Evolutionary conservation across 805 yeast genomes (phyloP).

Genomic region (Metschnikowia noctiluminum): DNA sequence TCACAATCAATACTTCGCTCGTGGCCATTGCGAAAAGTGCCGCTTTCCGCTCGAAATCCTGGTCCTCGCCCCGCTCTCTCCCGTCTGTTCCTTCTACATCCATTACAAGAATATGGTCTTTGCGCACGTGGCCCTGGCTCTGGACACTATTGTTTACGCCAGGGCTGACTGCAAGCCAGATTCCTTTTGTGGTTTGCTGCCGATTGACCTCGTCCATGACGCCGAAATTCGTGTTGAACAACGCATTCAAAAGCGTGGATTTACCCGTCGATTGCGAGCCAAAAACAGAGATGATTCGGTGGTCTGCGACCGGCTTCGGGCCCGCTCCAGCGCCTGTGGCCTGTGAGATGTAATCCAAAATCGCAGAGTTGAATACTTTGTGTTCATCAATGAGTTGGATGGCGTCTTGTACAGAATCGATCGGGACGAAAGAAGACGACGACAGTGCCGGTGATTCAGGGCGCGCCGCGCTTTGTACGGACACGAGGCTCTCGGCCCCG

Average conservation of each 20-base stretch:
- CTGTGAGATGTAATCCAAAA: constrained; percentile 17
- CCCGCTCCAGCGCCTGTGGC: constrained; percentile 16
- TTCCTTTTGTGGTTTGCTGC: constrained; percentile 71
- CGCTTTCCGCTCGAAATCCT: constrained; percentile 95
- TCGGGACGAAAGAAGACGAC: constrained; percentile 40
- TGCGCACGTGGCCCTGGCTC: constrained; percentile 3
- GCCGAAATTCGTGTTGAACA: constrained; percentile 79
- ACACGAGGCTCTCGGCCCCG: not conserved
- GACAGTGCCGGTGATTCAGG: constrained; percentile 24
- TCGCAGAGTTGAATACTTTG: constrained; percentile 46
- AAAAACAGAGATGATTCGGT: constrained; percentile 91
- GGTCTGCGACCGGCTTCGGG: constrained; percentile 42
- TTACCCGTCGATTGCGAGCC: constrained; percentile 98
- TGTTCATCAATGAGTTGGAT: constrained; percentile 63
- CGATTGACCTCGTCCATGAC: constrained; percentile 87
- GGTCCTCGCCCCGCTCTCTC: constrained; percentile 96
- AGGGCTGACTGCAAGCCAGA: constrained; percentile 44
- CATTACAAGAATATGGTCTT: constrained; percentile 63
- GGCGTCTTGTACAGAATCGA: constrained; percentile 37
- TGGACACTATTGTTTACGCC: constrained; percentile 19
- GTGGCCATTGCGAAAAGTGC: constrained; percentile 93
- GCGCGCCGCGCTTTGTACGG: not conserved
- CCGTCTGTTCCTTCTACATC: constrained; percentile 99
- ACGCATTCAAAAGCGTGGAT: constrained; percentile 80
- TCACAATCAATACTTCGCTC: constrained; percentile 83